Conservation (phyloP, 169 alveolate species). For the Plasmodium cynomolgi region DNA sequence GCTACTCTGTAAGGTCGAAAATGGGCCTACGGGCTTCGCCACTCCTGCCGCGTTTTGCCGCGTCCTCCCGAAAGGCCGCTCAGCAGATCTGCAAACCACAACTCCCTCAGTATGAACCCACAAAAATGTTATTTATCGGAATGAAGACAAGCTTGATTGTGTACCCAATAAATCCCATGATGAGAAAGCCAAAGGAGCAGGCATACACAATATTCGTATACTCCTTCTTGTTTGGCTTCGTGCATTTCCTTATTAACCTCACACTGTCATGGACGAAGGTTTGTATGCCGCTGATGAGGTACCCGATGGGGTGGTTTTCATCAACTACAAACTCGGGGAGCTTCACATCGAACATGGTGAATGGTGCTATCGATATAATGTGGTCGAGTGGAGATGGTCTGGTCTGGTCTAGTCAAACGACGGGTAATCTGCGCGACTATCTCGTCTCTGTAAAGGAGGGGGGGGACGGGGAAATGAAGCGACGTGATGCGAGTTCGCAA, state of each 20-base stretch:
- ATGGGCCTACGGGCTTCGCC: not conserved
- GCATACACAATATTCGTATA: conserved; percentile 86
- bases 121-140: conserved; percentile 95
- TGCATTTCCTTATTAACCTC: conserved; percentile 93
- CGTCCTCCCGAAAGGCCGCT: not conserved
- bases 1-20: not conserved
- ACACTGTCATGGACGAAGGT: conserved; percentile 92
- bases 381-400: not conserved
- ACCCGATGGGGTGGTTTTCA: conserved; percentile 87
- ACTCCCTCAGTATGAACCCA: conserved; percentile 77
- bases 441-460: not conserved
- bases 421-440: not conserved
- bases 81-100: not conserved
- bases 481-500: not conserved
- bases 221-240: conserved; percentile 96
- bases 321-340: conserved; percentile 83
- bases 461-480: not conserved
- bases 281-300: conserved; percentile 83
- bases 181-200: conserved; percentile 95
- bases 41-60: not conserved
- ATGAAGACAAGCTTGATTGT: conserved; percentile 94
- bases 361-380: not conserved
- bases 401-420: too few species aligned
- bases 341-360: conserved; percentile 18
- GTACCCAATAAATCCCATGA: conserved; percentile 96